Base-by-base conservation (phyloP, 345 rosid genomes). In the Raphanus sativus region DNA sequence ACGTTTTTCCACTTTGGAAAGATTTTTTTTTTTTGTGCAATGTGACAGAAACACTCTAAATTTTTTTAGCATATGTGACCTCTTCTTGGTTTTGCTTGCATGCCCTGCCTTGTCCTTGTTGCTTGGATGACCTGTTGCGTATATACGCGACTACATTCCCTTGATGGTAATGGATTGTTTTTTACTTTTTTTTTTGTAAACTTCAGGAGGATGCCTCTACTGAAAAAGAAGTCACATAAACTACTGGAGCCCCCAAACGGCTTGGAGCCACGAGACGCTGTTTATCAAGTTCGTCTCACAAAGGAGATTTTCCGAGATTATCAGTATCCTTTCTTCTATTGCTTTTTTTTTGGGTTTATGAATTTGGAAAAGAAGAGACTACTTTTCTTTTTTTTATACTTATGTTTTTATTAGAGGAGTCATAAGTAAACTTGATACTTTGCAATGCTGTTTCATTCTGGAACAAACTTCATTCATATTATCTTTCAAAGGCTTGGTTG, bases 241-340 rank as follows among this genome's bases (percentile, higher is more conserved):
- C 80, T 89, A 74, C 78, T 73, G 77, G 91, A 89, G 70, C 84
- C 87, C 15, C 93, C 91, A 12, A 71, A 81, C 32, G 81, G 87
- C 82, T 89, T 92, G 89, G 88, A 89, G 40, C 88, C 97, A 64
- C 50, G 81, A 4, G 94, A 89, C 34, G 88, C 78, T 62, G 91
- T 95, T 62, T 92, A 86, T 85, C 99, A 89, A 91, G 84, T 95
- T 83, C 96, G 96, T 9, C 89, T 92, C 77, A 95, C 99, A 5
- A 92, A 91, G 80, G 99, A 95, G 86, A 86, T 95, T 40, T 92
- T 92, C 73, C 84, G 81, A 25, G 87, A 87, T 81, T 95, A 95
- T 77, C 87, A 69, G 97, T 92, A 92, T 92, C 96, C 99, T 21
- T 90, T 92, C 98, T 90, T 73, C 29, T 90, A 9, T 38, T 1